phyloP scores from a whole-genome alignment of 2,329 filamentous ascomycete genomes.

The Nemania sp. region DNA sequence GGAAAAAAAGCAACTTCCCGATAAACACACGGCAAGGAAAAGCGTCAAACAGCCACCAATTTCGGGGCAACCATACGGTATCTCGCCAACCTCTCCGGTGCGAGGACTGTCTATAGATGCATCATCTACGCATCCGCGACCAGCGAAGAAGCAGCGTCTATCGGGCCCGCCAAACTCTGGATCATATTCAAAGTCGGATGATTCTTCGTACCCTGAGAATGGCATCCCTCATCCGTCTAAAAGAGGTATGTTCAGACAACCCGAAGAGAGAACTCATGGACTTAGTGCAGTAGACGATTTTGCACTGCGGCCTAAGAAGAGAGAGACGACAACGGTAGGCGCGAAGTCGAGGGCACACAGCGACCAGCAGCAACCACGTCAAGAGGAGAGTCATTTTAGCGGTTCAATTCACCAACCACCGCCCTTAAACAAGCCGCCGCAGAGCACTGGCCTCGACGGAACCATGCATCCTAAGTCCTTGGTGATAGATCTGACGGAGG shows the following conservation, averaged over 20 bases:
- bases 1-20: conserved; percentile 33
- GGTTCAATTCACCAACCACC: conserved; percentile 9
- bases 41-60: conserved; percentile 21
- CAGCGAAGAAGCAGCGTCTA: conserved; percentile 28
- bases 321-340: conserved; percentile 17
- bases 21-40: conserved; percentile 33
- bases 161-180: conserved; percentile 20
- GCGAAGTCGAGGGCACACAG: conserved; percentile 18
- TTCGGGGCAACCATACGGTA: background rate
- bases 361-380: conserved; percentile 14
- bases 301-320: conserved; percentile 33
- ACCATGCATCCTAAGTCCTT: conserved; percentile 1
- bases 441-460: conserved; percentile 4
- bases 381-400: conserved; percentile 11
- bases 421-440: conserved; percentile 4
- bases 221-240: conserved; percentile 17
- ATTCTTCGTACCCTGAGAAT: conserved; percentile 19
- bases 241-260: conserved; percentile 19
- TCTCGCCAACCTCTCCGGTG: conserved; percentile 14
- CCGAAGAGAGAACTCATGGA: conserved; percentile 23
- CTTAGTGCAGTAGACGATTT: conserved; percentile 32
- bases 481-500: conserved; percentile 33
- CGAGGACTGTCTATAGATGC: conserved; percentile 15
- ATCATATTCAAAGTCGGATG: conserved; percentile 9
- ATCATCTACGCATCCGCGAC: conserved; percentile 17